Evolutionary conservation across 176 grass and related monocot species (phyloP).

Genomic region (Cenchrus americanus): DNA sequence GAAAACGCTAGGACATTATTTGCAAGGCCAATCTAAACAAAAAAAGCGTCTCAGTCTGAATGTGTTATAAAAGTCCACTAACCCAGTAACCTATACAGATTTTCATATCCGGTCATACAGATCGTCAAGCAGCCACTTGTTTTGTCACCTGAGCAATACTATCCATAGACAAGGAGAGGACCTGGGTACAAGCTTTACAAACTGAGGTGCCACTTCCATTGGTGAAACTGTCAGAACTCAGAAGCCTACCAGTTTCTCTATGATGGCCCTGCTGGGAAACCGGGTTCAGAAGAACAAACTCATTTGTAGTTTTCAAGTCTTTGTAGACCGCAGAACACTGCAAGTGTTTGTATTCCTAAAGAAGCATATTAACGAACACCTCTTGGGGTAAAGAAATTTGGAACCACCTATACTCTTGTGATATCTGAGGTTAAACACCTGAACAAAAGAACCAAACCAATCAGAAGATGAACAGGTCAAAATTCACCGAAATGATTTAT

Average conservation of each 20-base stretch:
- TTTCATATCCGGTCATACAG: slow-evolving; percentile 44
- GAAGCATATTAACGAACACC: slow-evolving; percentile 56
- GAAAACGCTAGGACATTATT: slow-evolving; percentile 17
- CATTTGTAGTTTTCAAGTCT: slow-evolving; percentile 33
- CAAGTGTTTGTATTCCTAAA: slow-evolving; percentile 50
- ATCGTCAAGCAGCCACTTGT: slow-evolving; percentile 31
- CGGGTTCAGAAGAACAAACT: slow-evolving; percentile 28
- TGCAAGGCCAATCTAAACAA: slow-evolving; percentile 34
- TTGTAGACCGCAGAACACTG: slow-evolving; percentile 36
- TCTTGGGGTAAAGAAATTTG: slow-evolving; percentile 25
- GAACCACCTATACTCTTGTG: slow-evolving; percentile 48
- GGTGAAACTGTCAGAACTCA: too few species aligned
- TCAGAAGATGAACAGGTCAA: slow-evolving; percentile 31
- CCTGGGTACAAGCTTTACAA: too few species aligned
- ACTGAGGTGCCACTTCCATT: too few species aligned
- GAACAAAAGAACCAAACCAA: slow-evolving; percentile 28
- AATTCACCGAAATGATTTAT: neutral
- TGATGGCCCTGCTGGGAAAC: slow-evolving; percentile 17
- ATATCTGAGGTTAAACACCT: slow-evolving; percentile 59
- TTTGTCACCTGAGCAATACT: neutral
- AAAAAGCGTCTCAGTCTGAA: neutral
- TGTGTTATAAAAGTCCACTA: slow-evolving; percentile 1
- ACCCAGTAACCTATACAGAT: slow-evolving; percentile 24
- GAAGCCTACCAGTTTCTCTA: slow-evolving; percentile 15
- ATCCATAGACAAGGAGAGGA: neutral